These are phyloP conservation scores for Dentipellis sp. DNA, from an alignment of 768 basidiomycete species.

Conservation along the genomic window DNA sequence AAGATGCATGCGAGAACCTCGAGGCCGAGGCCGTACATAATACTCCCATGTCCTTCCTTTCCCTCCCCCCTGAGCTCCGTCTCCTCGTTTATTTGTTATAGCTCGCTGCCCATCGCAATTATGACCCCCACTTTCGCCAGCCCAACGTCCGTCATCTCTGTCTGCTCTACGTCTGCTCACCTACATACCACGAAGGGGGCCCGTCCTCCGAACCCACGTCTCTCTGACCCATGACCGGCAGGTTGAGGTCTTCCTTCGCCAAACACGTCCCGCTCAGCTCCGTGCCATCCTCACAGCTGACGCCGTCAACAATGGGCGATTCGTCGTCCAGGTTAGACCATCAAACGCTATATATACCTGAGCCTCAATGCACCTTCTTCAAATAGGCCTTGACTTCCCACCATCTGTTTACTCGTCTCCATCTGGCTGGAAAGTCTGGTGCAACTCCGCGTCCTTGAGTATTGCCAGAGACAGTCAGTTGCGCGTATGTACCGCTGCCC, in stretches of 20 bases:
- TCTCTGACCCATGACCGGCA: conserved; percentile 31
- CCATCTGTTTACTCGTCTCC: conserved; percentile 23
- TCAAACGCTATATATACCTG: not conserved
- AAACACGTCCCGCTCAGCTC: conserved; percentile 14
- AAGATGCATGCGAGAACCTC: conserved; percentile 20
- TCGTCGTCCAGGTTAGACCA: conserved; percentile 12
- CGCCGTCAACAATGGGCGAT: conserved; percentile 31
- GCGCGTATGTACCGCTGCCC: not conserved
- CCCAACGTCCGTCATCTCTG: conserved; percentile 27
- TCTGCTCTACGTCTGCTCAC: conserved; percentile 24
- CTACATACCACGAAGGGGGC: conserved; percentile 23
- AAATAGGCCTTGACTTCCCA: not conserved
- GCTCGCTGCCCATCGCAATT: conserved; percentile 18
- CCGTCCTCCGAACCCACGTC: conserved; percentile 22
- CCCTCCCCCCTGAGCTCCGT: conserved; percentile 26
- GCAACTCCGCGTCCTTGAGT: conserved; percentile 27
- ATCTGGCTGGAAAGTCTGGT: conserved; percentile 20
- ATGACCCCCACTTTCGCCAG: conserved; percentile 16
- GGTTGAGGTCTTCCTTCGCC: conserved; percentile 20
- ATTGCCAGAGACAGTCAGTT: conserved; percentile 16
- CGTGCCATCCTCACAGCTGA: conserved; percentile 25
- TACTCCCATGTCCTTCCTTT: conserved; percentile 14
- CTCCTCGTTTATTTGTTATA: conserved; percentile 24
- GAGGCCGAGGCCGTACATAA: conserved; percentile 11
- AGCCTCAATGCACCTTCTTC: not conserved